Percentiles rank a stretch among this genome's conserved stretches.
These are phyloP conservation scores for Ganoderma boninense DNA, from an alignment of 1,284 basidiomycete species.

Conservation along the genomic window DNA sequence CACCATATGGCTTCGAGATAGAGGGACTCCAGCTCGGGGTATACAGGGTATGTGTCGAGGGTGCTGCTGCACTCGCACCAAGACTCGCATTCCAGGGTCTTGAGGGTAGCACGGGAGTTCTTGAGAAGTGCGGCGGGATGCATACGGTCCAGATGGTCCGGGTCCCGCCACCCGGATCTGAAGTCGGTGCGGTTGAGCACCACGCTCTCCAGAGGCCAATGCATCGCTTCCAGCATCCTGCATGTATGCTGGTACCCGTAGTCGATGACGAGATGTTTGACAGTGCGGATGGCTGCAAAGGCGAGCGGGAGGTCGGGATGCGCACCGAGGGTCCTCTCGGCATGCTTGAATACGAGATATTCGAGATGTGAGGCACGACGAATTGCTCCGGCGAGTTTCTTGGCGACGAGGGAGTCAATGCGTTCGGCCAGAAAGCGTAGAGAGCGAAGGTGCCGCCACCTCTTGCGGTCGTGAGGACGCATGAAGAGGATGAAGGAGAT, in stretches of 20 bases:
- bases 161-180: slow-evolving; percentile 7
- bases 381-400: slow-evolving; percentile 12
- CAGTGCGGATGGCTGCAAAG: slow-evolving; percentile 15
- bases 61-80: slow-evolving; percentile 14
- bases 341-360: slow-evolving; percentile 8
- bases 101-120: slow-evolving; percentile 15
- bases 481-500: slow-evolving; percentile 21
- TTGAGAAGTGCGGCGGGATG: slow-evolving; percentile 19
- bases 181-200: slow-evolving; percentile 1
- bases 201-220: slow-evolving; percentile 16
- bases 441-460: slow-evolving; percentile 18
- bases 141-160: slow-evolving; percentile 11
- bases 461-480: slow-evolving; percentile 11
- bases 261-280: slow-evolving; percentile 15
- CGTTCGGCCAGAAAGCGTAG: slow-evolving; percentile 2
- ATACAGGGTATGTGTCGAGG: slow-evolving; percentile 19
- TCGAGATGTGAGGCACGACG: slow-evolving; percentile 16
- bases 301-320: slow-evolving; percentile 17
- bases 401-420: slow-evolving; percentile 7
- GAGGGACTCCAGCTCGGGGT: slow-evolving; percentile 7
- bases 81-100: slow-evolving; percentile 2
- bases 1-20: slow-evolving; percentile 6
- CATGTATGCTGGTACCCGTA: slow-evolving; percentile 18
- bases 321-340: slow-evolving; percentile 12
- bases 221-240: slow-evolving; percentile 21